phyloP scores from a whole-genome alignment of 768 basidiomycete genomes.

The Leccinum subtestaceum region DNA sequence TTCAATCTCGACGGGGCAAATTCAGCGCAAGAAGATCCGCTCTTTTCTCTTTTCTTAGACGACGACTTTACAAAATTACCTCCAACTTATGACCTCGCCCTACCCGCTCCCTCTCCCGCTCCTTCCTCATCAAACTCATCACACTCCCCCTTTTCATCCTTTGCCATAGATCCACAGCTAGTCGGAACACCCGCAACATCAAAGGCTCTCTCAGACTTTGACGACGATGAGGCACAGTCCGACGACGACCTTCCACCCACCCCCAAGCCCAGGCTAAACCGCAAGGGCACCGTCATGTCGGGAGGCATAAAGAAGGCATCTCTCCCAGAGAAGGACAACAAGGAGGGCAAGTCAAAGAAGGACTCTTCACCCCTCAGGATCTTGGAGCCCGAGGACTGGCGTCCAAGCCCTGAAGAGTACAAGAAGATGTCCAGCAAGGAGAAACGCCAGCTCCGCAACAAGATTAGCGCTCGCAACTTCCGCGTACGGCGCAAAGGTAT shows the following conservation, averaged over 20 bases:
- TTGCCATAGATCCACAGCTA: slow-evolving; percentile 73
- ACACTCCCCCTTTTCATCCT: slow-evolving; percentile 32
- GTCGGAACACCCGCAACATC: slow-evolving; percentile 61
- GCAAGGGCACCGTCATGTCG: slow-evolving; percentile 67
- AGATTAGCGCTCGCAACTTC: slow-evolving; percentile 95
- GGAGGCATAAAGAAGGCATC: slow-evolving; percentile 71
- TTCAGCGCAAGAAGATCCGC: slow-evolving; percentile 24
- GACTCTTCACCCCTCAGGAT: slow-evolving; percentile 28
- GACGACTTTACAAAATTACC: slow-evolving; percentile 37
- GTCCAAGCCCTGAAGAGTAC: slow-evolving; percentile 89
- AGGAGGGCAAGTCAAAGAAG: slow-evolving; percentile 21
- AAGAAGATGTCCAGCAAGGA: slow-evolving; percentile 94
- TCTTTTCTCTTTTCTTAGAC: slow-evolving; percentile 48
- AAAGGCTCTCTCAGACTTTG: slow-evolving; percentile 41
- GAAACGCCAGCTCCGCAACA: slow-evolving; percentile 94
- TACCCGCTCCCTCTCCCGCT: slow-evolving; percentile 30
- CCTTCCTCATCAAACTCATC: slow-evolving; percentile 21
- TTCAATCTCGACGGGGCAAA: slow-evolving; percentile 63
- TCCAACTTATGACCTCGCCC: slow-evolving; percentile 25
- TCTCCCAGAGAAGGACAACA: slow-evolving; percentile 35
- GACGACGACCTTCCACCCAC: slow-evolving; percentile 29
- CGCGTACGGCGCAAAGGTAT: slow-evolving; percentile 89
- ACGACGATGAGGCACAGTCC: slow-evolving; percentile 38
- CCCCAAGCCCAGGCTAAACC: slow-evolving; percentile 46
- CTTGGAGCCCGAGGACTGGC: slow-evolving; percentile 66